Base-by-base conservation (phyloP, 2,329 filamentous ascomycete genomes). In the Claviceps purpurea region DNA sequence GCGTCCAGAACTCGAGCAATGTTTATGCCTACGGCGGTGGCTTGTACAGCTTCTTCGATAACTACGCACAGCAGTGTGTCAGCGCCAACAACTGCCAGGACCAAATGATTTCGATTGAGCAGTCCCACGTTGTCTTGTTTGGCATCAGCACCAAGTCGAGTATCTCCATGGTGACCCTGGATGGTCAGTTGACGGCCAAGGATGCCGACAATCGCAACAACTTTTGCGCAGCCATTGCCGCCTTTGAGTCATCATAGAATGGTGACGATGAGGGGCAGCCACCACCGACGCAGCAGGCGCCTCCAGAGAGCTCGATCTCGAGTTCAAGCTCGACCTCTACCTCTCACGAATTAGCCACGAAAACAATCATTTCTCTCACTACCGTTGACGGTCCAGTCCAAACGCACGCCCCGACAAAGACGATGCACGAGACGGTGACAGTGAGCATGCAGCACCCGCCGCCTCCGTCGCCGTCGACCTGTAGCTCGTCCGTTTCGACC, bases 41-140 rank as follows among this genome's bases (percentile, higher is more conserved):
- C 26, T 70, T 90, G 54, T 91, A 91, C 75, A 84, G 77, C 58
- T 91, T 91, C 77, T 91, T 89, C 62, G 79, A 91, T 66, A 88
- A 89, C 73, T 91, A 91, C 68, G 72, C 69, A 40, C 84, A 89
- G 67, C 73, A 74, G 18, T 93, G 87, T 60, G 75, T 90, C 16
- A 66, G 68, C 40, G 74, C 74, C 10, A 77, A 86, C 64, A 79
- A 77, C 58, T 93, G 87, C 71, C 87, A 91, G 68, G 74, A 82
- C 53, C 84, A 89, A 68, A 89, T 93, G 70, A 75, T 90, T 47
- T 81, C 79, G 58, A 71, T 91, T 39, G 82, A 89, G 66, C 77
- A 78, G 62, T 85, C 76, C 39, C 81, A 73, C 50, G 73, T 88
- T 41, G 72, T 80, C 58, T 65, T 90, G 40, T 87, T 78, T 56